These are phyloP conservation scores for Alnus glutinosa DNA, from an alignment of 306 rosid species.

Conservation along the genomic window DNA sequence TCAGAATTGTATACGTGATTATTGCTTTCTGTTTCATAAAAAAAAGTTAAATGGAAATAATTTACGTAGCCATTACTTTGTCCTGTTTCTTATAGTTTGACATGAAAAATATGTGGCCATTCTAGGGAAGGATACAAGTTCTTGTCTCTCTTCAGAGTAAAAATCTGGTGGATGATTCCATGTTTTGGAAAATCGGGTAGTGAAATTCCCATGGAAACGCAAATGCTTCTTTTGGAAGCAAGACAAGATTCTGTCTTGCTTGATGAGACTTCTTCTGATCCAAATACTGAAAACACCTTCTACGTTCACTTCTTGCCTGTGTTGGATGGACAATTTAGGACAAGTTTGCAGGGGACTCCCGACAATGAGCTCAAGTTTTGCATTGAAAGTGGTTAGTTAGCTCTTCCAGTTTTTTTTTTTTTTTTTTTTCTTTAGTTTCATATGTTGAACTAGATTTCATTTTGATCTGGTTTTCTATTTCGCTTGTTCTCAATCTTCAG, in stretches of 20 bases:
- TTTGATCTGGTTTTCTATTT: neutral
- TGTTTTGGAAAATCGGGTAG: constrained; percentile 49
- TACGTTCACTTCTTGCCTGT: constrained; percentile 69
- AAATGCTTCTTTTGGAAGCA: constrained; percentile 68
- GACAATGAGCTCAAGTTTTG: constrained; percentile 63
- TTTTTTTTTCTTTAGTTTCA: neutral
- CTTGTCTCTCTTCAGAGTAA: constrained; percentile 59
- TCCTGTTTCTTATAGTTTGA: neutral
- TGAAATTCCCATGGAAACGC: constrained; percentile 75
- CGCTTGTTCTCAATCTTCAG: constrained; percentile 31
- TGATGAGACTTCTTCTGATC: constrained; percentile 37
- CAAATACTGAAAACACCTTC: constrained; percentile 26
- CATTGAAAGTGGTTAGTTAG: constrained; percentile 61
- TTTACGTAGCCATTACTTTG: neutral
- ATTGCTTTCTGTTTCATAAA: neutral
- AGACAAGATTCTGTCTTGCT: constrained; percentile 38
- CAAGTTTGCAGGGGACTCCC: constrained; percentile 63
- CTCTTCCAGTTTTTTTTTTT: neutral
- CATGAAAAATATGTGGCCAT: neutral
- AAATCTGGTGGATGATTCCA: constrained; percentile 85
- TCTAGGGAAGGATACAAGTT: constrained; percentile 61
- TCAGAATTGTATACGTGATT: neutral
- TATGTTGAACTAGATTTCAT: neutral
- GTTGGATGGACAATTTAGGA: constrained; percentile 66
- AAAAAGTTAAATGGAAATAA: neutral